A percentile compares a stretch with the other conserved stretches of the same genome.
phyloP scores from a whole-genome alignment of 805 yeast genomes.

The Candida tammaniensis region DNA sequence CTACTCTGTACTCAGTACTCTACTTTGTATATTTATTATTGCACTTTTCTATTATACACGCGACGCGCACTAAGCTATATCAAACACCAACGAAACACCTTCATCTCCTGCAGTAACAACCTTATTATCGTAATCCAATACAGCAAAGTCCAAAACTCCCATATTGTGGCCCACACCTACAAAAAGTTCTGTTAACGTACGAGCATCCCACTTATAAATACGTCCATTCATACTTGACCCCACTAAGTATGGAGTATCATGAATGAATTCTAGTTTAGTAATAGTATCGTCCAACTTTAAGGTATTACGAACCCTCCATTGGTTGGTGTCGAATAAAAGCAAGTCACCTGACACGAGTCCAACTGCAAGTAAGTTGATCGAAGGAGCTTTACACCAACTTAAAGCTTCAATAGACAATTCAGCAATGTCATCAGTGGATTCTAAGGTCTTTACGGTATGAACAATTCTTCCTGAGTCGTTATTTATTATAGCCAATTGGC shows the following conservation, averaged over 20 bases:
- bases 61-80: constrained; percentile 12
- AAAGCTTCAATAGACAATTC: constrained; percentile 56
- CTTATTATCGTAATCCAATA: constrained; percentile 62
- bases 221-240: constrained; percentile 84
- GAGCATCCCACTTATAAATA: constrained; percentile 82
- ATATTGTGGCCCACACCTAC: constrained; percentile 89
- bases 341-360: constrained; percentile 90
- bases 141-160: constrained; percentile 86
- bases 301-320: constrained; percentile 82
- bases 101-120: constrained; percentile 95
- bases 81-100: constrained; percentile 79
- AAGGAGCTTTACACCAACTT: constrained; percentile 64
- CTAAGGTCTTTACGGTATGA: constrained; percentile 63
- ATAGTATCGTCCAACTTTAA: constrained; percentile 71
- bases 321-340: constrained; percentile 74
- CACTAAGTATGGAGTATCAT: constrained; percentile 54
- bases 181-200: constrained; percentile 76
- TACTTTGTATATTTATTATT: no score
- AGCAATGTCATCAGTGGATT: constrained; percentile 44
- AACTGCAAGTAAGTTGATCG: constrained; percentile 63
- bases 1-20: no score
- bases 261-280: constrained; percentile 72
- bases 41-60: background rate
- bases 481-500: constrained; percentile 77
- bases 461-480: constrained; percentile 70